Evolutionary conservation across 148 eudicot species (phyloP), one percentile per base, ranked within the genome.

Genomic region (Chenopodium suecicum): DNA sequence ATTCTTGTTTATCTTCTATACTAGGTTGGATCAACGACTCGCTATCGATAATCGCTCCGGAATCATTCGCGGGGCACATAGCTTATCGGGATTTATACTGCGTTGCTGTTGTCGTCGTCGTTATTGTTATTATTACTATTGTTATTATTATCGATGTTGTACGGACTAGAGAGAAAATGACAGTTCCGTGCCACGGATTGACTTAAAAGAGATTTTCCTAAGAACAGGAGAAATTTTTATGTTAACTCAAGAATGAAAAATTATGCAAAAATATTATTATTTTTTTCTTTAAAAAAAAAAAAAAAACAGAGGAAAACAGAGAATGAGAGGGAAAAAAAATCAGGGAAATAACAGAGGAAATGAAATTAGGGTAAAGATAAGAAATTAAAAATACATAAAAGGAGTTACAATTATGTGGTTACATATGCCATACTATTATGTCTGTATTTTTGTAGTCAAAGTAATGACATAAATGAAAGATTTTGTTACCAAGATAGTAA

Each of bases 21-120:
- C 1, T 37, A 67, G 50, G 56, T 69, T 76, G n/a, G 19, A 78
- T 78, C 29, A 86, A 25, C 22, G 27, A 73, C 9, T 81, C 88
- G 46, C 56, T 78, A 16, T 74, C 86, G 27, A 81, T 75, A 1
- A 23, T 64, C 74, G 78, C 80, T 1, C 75, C 73, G 7, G 85
- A 54, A 60, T 84, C 86, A 77, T 82, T 84, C 37, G 79, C 85
- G 1, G 87, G 85, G 44, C 85, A 86, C 88, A 83, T 84, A 20
- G 7, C 44, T 7, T 23, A 56, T 9, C 5, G 5, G 4, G 44
- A 11, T 2, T n/a, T 12, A 10, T 32, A 12, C 34, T 20, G 9
- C 0, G 62, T 80, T 20, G 77, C 44, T 22, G 76, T 71, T 22
- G 76, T 79, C 25, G 8, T 66, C 3, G 70, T 34, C 12, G 8